Evolutionary conservation across 768 basidiomycete species (phyloP), one percentile per base, ranked within the genome.

Genomic region (Hypsizygus marmoreus): DNA sequence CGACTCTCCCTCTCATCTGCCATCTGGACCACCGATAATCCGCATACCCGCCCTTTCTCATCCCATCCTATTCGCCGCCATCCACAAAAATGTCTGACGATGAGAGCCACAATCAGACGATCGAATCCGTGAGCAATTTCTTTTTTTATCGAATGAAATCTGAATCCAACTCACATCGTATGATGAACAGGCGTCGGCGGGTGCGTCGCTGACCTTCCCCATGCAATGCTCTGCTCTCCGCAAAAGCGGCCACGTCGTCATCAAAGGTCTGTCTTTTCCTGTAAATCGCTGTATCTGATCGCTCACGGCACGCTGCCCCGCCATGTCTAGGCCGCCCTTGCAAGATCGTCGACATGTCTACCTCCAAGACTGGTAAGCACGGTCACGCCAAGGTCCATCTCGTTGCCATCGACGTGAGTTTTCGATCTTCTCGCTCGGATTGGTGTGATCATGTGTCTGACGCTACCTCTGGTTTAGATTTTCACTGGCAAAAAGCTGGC

Each of bases 341-440:
- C 90, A 98, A 98, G 79, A 93, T 93, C 73, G 85, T 94, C 60
- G 94, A 97, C 69, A 97, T 97, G 95, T 95, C 93, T 53, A 97
- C 95, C 75, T 98, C 95, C 68, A 98, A 98, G 84, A 95, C 94
- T 37, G 95, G 95, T 61, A 98, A 98, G 84, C 95, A 98, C 78
- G 95, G 95, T 61, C 95, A 99, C 77, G 95, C 97, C 71, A 99
- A 98, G 75, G 97, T 98, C 65, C 94, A 98, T 74, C 81, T 99
- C 53, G 82, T 97, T 59, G 97, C 85, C 67, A 90, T 91, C 67
- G 97, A 99, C 73, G 95, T 97, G 65, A 53, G 92, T 82, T 24
- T 36, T 37, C 5, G 29, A 38, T 40, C 20, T 31, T 14, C 13
- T 48, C 40, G 23, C 43, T 17, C n/a, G 33, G 17, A 39, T 28